Conservation (phyloP, 2,329 filamentous ascomycete genomes). For the Acrodontium crateriforme region DNA sequence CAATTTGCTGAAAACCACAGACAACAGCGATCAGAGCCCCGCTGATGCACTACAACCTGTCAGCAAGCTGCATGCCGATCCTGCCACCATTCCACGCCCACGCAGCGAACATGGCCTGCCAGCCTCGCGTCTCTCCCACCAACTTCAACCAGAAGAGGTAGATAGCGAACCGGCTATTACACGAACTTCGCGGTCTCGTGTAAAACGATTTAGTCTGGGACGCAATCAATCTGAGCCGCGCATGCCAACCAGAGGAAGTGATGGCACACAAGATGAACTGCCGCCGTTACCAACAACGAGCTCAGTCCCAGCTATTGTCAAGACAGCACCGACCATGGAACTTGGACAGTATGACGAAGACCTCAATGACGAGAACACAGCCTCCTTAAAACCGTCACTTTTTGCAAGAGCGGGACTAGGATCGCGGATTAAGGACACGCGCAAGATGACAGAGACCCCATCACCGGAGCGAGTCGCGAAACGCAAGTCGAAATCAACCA, state of each 20-base stretch:
- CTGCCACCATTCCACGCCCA: slow-evolving; percentile 3
- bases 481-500: slow-evolving; percentile 8
- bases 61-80: slow-evolving; percentile 1
- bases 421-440: slow-evolving; percentile 4
- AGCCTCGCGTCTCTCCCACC: slow-evolving; percentile 11
- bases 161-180: neutral
- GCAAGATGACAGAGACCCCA: slow-evolving; percentile 8
- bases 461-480: slow-evolving; percentile 2
- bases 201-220: slow-evolving; percentile 51
- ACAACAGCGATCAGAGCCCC: slow-evolving; percentile 6
- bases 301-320: slow-evolving; percentile 62
- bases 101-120: slow-evolving; percentile 9
- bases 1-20: slow-evolving; percentile 19
- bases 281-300: slow-evolving; percentile 19
- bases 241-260: slow-evolving; percentile 60
- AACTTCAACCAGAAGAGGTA: slow-evolving; percentile 14
- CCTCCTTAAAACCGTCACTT: slow-evolving; percentile 8
- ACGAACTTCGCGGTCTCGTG: neutral
- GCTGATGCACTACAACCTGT: too few relatives aligned
- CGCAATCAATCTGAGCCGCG: slow-evolving; percentile 90
- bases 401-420: slow-evolving; percentile 7
- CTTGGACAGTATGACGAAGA: too few relatives aligned
- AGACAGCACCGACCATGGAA: slow-evolving; percentile 74
- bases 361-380: slow-evolving; percentile 4
- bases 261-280: slow-evolving; percentile 41